Evolutionary conservation across 495 filamentous ascomycete genomes (phyloP).

Genomic region (Hyphodiscus hymeniophilus): DNA sequence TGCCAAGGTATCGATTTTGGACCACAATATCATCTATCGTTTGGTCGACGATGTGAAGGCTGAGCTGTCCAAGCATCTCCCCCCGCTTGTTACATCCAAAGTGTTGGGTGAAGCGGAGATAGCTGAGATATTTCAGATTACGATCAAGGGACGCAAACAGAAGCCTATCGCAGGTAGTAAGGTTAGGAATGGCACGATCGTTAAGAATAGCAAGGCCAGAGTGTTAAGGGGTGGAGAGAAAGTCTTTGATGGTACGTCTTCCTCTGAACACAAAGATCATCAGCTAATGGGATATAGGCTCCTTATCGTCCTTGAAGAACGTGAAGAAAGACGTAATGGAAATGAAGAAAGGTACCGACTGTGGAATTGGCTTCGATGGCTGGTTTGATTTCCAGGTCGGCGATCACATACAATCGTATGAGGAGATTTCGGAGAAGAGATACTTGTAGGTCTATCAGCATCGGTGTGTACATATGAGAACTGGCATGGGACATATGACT

Average conservation of each 20-base stretch:
- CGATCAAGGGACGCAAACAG: slow-evolving; percentile 57
- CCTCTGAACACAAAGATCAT: neutral
- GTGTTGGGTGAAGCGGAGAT: slow-evolving; percentile 88
- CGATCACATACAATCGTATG: slow-evolving; percentile 81
- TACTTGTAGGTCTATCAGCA: slow-evolving; percentile 35
- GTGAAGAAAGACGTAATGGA: slow-evolving; percentile 84
- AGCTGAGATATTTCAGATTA: slow-evolving; percentile 73
- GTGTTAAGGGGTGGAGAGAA: slow-evolving; percentile 58
- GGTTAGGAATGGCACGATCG: slow-evolving; percentile 72
- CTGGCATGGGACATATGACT: too few species aligned
- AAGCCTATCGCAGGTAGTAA: slow-evolving; percentile 78
- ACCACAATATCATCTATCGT: slow-evolving; percentile 90
- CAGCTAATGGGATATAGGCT: slow-evolving; percentile 40
- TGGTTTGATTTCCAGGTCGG: slow-evolving; percentile 74
- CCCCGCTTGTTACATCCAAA: slow-evolving; percentile 52
- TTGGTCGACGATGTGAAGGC: slow-evolving; percentile 75
- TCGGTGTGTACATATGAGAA: too few species aligned
- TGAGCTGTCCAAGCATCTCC: slow-evolving; percentile 56
- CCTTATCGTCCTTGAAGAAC: slow-evolving; percentile 74
- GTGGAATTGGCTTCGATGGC: slow-evolving; percentile 75
- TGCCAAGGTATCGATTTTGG: slow-evolving; percentile 64
- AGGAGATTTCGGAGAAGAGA: slow-evolving; percentile 68
- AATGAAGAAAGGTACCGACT: slow-evolving; percentile 87
- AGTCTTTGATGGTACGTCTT: slow-evolving; percentile 69
- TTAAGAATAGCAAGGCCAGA: slow-evolving; percentile 51